Evolutionary conservation across 495 filamentous ascomycete species (phyloP).

Genomic region (Penicillium pancosmium): DNA sequence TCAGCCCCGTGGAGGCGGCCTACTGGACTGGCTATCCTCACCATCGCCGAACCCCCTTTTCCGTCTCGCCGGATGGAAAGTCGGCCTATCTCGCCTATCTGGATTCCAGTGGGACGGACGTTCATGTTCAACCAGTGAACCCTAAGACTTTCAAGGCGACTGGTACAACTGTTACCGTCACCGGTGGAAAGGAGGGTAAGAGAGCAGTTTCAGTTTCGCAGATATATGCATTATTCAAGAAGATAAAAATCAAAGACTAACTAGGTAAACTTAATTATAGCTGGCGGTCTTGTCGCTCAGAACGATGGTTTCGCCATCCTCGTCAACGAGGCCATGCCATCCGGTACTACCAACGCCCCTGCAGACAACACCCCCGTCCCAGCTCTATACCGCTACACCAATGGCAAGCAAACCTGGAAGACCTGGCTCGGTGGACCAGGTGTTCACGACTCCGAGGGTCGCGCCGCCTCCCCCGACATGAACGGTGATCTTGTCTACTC

Average conservation of each 20-base stretch:
- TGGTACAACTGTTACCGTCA: slow-evolving; percentile 44
- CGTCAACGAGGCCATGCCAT: slow-evolving; percentile 50
- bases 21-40: slow-evolving; percentile 59
- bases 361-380: slow-evolving; percentile 48
- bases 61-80: slow-evolving; percentile 52
- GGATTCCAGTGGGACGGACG: slow-evolving; percentile 47
- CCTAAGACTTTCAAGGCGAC: slow-evolving; percentile 48
- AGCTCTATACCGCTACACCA: slow-evolving; percentile 50
- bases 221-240: background rate
- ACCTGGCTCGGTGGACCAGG: slow-evolving; percentile 54
- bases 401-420: slow-evolving; percentile 52
- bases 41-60: slow-evolving; percentile 56
- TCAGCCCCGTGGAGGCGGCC: slow-evolving; percentile 52
- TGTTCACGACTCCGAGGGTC: slow-evolving; percentile 44
- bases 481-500: slow-evolving; percentile 60
- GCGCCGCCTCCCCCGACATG: slow-evolving; percentile 50
- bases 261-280: slow-evolving; percentile 14
- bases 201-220: background rate
- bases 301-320: slow-evolving; percentile 59
- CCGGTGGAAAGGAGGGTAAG: slow-evolving; percentile 48
- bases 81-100: slow-evolving; percentile 57
- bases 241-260: too few relatives aligned
- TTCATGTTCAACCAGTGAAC: slow-evolving; percentile 53
- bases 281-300: slow-evolving; percentile 57
- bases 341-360: slow-evolving; percentile 48